Base-by-base conservation (phyloP, 306 rosid genomes). In the Fragaria iinumae region DNA sequence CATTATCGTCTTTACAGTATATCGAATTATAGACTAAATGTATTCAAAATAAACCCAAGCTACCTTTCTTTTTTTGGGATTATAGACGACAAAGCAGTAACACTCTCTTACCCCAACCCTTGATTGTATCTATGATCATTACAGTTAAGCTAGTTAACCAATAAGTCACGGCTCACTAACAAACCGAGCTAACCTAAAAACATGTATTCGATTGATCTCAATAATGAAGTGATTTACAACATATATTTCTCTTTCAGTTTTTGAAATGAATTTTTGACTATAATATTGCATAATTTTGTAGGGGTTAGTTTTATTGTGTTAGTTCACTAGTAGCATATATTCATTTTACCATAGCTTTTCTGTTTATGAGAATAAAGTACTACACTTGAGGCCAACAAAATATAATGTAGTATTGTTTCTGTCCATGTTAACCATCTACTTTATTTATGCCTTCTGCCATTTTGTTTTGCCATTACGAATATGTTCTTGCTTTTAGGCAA, bases 401-500 rank as follows among this genome's bases (percentile, higher is more conserved):
- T 66, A 9, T 9, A 11, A 39, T 67, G 16, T n/a, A 60, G 39
- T 13, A 2, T 62, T 62, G 20, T 21, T 4, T n/a, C 55, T 38
- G 68, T 57, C 18, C 57, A 57, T 27, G 69, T 34, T 16, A 43
- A 44, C 59, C 48, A 5, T 44, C 25, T 62, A 20, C 66, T 32
- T 62, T 74, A 48, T 20, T 45, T 74, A 64, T 29, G 71, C 71
- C 52, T 67, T 67, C 7, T 21, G 34, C 70, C 18, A 74, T 41
- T 29, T 74, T 45, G n/a, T 44, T 44, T 20, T 62, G 78, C 47
- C 47, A 45, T 38, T 18, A 60, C 23, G 78, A 74, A 62, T 63
- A 74, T 23, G 78, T 74, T 62, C 78, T 48, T 60, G 60, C 60
- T 63, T 62, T 74, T 74, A 11, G 60, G 78, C 21, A 18, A 18